A percentile compares a stretch with the other conserved stretches of the same genome.
These are phyloP conservation scores for Sclerotinia spermophila DNA, from an alignment of 2,329 filamentous ascomycete genomes.

Conservation along the genomic window DNA sequence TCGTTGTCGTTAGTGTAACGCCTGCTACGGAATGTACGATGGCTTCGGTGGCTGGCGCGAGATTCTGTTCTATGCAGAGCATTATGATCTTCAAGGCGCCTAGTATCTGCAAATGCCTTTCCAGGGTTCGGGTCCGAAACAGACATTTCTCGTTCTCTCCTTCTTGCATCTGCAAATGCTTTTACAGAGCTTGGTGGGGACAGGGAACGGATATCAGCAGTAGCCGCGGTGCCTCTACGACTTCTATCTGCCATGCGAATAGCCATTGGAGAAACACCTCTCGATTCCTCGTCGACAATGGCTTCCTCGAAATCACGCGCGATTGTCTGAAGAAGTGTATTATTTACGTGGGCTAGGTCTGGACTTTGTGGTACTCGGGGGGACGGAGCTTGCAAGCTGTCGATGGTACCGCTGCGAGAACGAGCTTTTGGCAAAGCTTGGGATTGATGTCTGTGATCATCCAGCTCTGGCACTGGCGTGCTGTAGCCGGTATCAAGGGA, in stretches of 20 bases:
- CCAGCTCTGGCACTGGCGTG: slow-evolving; percentile 74
- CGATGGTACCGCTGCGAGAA: slow-evolving; percentile 68
- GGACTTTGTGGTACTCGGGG: slow-evolving; percentile 23
- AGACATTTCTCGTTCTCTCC: slow-evolving; percentile 71
- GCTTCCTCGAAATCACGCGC: slow-evolving; percentile 86
- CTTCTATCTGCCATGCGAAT: slow-evolving; percentile 37
- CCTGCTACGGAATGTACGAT: slow-evolving; percentile 52
- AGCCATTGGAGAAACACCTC: slow-evolving; percentile 40
- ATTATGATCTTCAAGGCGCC: slow-evolving; percentile 64
- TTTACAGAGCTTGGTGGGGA: slow-evolving; percentile 97
- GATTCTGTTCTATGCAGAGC: slow-evolving; percentile 67
- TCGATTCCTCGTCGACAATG: slow-evolving; percentile 70
- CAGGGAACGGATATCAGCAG: slow-evolving; percentile 60
- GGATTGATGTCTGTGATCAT: slow-evolving; percentile 76
- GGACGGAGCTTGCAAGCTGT: slow-evolving; percentile 59
- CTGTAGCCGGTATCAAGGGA: slow-evolving; percentile 61
- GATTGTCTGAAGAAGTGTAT: slow-evolving; percentile 43
- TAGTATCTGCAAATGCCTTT: slow-evolving; percentile 87
- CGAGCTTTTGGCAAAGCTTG: slow-evolving; percentile 57
- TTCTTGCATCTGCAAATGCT: slow-evolving; percentile 87
- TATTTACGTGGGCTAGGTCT: slow-evolving; percentile 42
- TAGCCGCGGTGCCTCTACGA: slow-evolving; percentile 54
- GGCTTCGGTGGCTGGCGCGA: slow-evolving; percentile 59
- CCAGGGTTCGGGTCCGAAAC: slow-evolving; percentile 72
- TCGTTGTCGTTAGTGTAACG: slow-evolving; percentile 61